phyloP scores from a whole-genome alignment of 2,329 filamentous ascomycete genomes.

The Aspergillus candidus region DNA sequence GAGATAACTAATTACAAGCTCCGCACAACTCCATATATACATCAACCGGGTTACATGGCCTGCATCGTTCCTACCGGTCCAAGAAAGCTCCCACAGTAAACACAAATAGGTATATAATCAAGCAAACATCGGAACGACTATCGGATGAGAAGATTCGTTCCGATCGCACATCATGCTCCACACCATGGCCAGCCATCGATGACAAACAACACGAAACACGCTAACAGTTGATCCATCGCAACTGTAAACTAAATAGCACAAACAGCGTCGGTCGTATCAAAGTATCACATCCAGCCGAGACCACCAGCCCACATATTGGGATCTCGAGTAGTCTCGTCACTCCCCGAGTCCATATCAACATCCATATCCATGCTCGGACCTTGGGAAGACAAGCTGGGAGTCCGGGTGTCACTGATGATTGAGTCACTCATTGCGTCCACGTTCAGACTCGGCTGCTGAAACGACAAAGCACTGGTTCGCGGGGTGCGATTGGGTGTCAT shows the following conservation, averaged over 20 bases:
- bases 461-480: constrained; percentile 10
- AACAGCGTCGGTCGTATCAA: not conserved
- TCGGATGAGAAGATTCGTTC: no score
- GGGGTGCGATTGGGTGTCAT: constrained; percentile 12
- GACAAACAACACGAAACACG: no score
- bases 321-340: constrained; percentile 13
- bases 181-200: no score
- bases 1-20: no score
- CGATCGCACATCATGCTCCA: no score
- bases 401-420: constrained; percentile 14
- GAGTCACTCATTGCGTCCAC: constrained; percentile 12
- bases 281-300: constrained; percentile 28
- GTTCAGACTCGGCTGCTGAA: constrained; percentile 17
- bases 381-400: constrained; percentile 17
- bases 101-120: not conserved
- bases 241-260: not conserved
- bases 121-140: not conserved
- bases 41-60: no score
- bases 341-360: constrained; percentile 27
- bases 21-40: no score
- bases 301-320: constrained; percentile 23
- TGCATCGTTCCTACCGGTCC: no score
- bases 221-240: not conserved
- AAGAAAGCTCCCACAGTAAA: no score
- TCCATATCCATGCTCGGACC: constrained; percentile 22